Conservation (phyloP, 148 eudicot species). For the Nyssa sinensis region DNA sequence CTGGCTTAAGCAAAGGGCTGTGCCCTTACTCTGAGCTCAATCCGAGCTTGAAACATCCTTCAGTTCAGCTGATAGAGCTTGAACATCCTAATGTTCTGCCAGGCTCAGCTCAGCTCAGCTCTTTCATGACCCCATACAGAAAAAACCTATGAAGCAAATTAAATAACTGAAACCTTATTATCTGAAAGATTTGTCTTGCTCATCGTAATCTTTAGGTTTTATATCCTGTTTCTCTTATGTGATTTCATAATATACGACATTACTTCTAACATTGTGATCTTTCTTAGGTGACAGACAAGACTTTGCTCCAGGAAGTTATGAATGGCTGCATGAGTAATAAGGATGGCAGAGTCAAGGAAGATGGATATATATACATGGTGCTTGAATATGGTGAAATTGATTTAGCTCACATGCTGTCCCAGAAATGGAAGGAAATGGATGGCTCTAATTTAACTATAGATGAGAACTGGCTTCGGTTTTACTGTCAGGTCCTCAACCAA, state of each 20-base stretch:
- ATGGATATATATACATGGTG: slow-evolving; percentile 89
- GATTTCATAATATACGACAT: background rate
- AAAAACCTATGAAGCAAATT: background rate
- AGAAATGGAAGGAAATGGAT: slow-evolving; percentile 88
- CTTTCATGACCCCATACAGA: background rate
- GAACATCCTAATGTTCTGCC: too few relatives aligned
- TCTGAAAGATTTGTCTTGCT: too few relatives aligned
- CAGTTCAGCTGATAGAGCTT: background rate
- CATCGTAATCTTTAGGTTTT: too few relatives aligned
- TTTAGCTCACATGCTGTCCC: slow-evolving; percentile 93
- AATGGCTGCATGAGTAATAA: slow-evolving; percentile 66
- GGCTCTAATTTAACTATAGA: slow-evolving; percentile 55
- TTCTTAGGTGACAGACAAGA: slow-evolving; percentile 87
- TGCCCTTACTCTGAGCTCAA: too few relatives aligned
- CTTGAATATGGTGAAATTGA: slow-evolving; percentile 98
- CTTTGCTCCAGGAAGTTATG: slow-evolving; percentile 74
- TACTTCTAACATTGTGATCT: slow-evolving; percentile 13
- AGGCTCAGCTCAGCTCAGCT: background rate
- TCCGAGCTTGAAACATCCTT: background rate
- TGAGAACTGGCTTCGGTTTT: slow-evolving; percentile 95
- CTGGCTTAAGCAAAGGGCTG: too few relatives aligned
- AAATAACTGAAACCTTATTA: background rate
- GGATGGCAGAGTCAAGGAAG: slow-evolving; percentile 78
- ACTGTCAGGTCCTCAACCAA: slow-evolving; percentile 70
- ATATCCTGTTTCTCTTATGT: too few relatives aligned